Evolutionary conservation across 768 basidiomycete species (phyloP).

Genomic region (Gautieria morchelliformis): DNA sequence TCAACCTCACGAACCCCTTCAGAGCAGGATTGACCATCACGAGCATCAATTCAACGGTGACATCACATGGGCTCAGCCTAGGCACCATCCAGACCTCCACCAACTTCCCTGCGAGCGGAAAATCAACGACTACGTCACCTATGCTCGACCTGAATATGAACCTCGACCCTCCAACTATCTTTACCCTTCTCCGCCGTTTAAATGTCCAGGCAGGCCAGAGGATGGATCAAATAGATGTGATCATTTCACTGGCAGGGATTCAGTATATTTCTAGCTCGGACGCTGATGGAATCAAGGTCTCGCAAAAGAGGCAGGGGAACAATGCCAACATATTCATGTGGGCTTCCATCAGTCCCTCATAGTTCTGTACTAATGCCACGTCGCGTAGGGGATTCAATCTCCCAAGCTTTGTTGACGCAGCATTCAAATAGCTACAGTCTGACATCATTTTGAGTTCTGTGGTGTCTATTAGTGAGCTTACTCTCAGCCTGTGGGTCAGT

Average conservation of each 20-base stretch:
- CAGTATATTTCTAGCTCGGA: constrained; percentile 33
- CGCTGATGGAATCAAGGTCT: constrained; percentile 23
- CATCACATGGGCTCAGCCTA: constrained; percentile 48
- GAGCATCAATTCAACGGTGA: constrained; percentile 48
- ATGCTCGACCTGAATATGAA: constrained; percentile 53
- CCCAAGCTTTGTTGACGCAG: constrained; percentile 50
- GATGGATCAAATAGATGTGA: constrained; percentile 52
- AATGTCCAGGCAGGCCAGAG: constrained; percentile 55
- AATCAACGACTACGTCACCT: constrained; percentile 48
- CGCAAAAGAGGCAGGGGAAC: constrained; percentile 17
- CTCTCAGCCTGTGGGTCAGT: neutral
- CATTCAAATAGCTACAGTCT: constrained; percentile 54
- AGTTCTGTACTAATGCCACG: neutral
- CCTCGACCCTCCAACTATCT: constrained; percentile 56
- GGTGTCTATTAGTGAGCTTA: constrained; percentile 43
- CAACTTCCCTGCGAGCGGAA: constrained; percentile 43
- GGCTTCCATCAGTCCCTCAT: constrained; percentile 13
- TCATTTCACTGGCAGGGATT: constrained; percentile 60
- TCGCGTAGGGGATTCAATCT: constrained; percentile 47
- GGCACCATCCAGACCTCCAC: constrained; percentile 49
- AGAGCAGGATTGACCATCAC: constrained; percentile 49
- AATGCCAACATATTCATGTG: constrained; percentile 48
- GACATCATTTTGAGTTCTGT: constrained; percentile 48
- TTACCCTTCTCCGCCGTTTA: constrained; percentile 56
- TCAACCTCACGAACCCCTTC: constrained; percentile 60